Conservation (phyloP, 257 asterid species). For the Jacaranda mimosifolia region DNA sequence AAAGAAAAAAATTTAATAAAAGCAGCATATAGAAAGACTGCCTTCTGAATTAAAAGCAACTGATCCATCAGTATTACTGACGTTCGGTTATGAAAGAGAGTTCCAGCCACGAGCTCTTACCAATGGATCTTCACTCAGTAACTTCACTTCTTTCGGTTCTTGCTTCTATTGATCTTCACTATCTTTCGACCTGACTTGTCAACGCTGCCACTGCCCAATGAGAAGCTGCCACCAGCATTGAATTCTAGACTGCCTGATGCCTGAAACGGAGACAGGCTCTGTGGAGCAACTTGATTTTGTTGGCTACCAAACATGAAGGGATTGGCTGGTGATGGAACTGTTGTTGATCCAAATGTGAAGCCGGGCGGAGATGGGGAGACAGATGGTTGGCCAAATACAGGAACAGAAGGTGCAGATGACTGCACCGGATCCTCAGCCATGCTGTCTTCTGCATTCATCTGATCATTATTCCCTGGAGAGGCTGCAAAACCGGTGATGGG, state of each 20-base stretch:
- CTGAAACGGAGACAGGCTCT: constrained; percentile 56
- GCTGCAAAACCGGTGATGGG: constrained; percentile 43
- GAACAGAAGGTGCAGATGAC: constrained; percentile 46
- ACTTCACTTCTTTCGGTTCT: constrained; percentile 62
- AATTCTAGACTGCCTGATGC: constrained; percentile 64
- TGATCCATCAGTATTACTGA: neutral
- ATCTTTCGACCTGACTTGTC: constrained; percentile 69
- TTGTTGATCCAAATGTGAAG: constrained; percentile 59
- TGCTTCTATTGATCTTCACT: constrained; percentile 54
- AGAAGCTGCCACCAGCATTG: constrained; percentile 79
- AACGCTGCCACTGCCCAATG: constrained; percentile 70
- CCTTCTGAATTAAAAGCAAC: neutral
- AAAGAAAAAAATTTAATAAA: neutral
- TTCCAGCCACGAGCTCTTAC: neutral
- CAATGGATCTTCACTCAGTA: neutral
- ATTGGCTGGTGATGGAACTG: constrained; percentile 44
- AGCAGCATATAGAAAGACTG: constrained; percentile 9
- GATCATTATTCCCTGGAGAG: constrained; percentile 61
- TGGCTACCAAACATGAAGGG: constrained; percentile 74
- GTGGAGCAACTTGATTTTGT: constrained; percentile 59
- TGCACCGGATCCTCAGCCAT: constrained; percentile 94
- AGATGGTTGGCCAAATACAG: constrained; percentile 62
- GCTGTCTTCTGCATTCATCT: constrained; percentile 82
- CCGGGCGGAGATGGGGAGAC: constrained; percentile 50
- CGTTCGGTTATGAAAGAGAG: neutral